phyloP scores from a whole-genome alignment of 129 eudicot genomes.

The Helianthus tuberosus region DNA sequence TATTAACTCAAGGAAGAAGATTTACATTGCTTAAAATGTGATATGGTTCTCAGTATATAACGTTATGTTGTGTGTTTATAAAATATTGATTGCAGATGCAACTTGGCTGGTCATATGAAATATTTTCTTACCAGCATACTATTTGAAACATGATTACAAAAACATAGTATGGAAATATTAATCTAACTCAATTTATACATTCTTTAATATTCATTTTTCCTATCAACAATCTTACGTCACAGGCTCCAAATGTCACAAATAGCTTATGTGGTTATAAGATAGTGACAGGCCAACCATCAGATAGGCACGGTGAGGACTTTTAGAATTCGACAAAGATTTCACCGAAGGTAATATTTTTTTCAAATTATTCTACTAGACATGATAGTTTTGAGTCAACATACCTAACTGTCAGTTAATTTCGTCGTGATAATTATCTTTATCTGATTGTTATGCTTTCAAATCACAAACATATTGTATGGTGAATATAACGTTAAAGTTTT shows the following conservation, averaged over 20 bases:
- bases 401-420: neutral
- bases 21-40: too few relatives aligned
- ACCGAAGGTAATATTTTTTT: constrained; percentile 81
- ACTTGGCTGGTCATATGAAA: too few relatives aligned
- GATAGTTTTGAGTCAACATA: neutral
- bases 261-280: constrained; percentile 47
- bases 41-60: too few relatives aligned
- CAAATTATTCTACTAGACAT: neutral
- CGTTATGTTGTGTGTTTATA: too few relatives aligned
- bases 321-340: constrained; percentile 86
- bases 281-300: too few relatives aligned
- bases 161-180: too few relatives aligned
- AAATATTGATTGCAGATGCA: too few relatives aligned
- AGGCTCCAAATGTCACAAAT: constrained; percentile 96
- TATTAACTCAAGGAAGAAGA: too few relatives aligned
- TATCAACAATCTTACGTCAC: constrained; percentile 21
- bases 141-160: too few relatives aligned
- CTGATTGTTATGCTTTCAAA: too few relatives aligned
- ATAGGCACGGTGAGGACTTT: neutral
- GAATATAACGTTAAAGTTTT: neutral
- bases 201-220: neutral
- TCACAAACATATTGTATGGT: too few relatives aligned
- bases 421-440: neutral
- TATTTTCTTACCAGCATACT: too few relatives aligned
- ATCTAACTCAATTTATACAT: neutral